Base-by-base conservation (phyloP, 2,329 filamentous ascomycete genomes). In the Cucurbitaria berberidis region DNA sequence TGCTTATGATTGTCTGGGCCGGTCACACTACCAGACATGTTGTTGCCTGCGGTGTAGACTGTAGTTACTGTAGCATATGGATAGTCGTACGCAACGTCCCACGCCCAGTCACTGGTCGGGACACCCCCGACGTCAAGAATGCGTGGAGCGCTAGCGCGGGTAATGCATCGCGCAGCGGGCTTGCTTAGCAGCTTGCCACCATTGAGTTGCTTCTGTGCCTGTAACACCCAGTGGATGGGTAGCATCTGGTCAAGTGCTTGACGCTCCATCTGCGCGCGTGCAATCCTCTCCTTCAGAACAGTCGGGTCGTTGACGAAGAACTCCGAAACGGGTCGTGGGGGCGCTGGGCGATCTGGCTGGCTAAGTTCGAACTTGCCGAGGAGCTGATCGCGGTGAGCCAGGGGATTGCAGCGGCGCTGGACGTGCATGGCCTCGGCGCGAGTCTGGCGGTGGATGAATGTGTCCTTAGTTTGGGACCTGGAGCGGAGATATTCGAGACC, bases 371-470 rank as follows among this genome's bases (percentile, higher is more conserved):
- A 96, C 72, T 91, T 95, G 63, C 93, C 92, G 27, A 91, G 84
- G 18, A 98, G 85, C 69, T 92, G 89, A 69, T 90, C 89, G 69
- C 89, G 84, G 76, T 97, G 92, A 35, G 84, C 79, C 52, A 88
- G 82, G 18, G 84, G 82, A 51, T 92, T 84, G 39, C 88, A 91
- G 50, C 93, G 82, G 34, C 95, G 89, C 68, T 89, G 86, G 24
- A 91, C 86, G 72, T 97, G 93, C 42, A 97, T 82, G 21, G 91
- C 91, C 72, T 98, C 93, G 54, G 93, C 96, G 43, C 95, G 89
- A 21, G 90, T 84, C 51, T 91, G 86, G 36, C 91, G 89, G 74
- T 96, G 90, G 48, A 96, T 84, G 70, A 96, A 96, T 9, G 88
- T 86, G 74, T 98, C 95, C 16, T 82, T 79, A 47, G 82, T 80